Base-by-base conservation (phyloP, 1,284 basidiomycete genomes). In the Heterobasidion parviporum region DNA sequence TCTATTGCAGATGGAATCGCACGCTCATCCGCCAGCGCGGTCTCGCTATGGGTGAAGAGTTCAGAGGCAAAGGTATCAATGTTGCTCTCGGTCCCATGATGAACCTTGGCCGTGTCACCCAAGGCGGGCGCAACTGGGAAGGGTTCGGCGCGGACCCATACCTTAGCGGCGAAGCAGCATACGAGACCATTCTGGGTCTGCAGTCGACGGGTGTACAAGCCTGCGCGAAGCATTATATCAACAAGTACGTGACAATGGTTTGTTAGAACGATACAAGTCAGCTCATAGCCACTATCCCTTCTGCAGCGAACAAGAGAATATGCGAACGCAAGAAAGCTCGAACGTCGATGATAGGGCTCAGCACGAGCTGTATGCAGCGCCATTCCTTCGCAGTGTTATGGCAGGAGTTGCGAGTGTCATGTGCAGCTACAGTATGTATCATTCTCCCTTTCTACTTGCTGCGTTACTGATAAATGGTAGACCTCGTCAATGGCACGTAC, bases 121-220 rank as follows among this genome's bases (percentile, higher is more conserved):
- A 78, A 61, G 84, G 79, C 3, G 92, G 92, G 0, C 74, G 92
- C 9, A 92, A 90, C 68, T 94, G 89, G 89, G 91, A 94, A 73
- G 89, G 88, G 8, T 92, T 90, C 60, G 85, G 89, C 50, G 84
- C 78, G 15, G 86, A 89, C 65, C 89, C 90, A 0, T 93, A 84
- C 72, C 72, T 94, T 45, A 67, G 79, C 51, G 85, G 88, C 15
- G 87, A 87, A 67, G 79, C 81, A 0, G 82, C 87, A 0, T 88
- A 84, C 59, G 82, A 87, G 67, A 91, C 87, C 2, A 79, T 92
- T 58, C 68, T 85, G 20, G 90, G 91, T 1, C 72, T 92, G 69
- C 91, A 94, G 65, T 67, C 74, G 43, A 76, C 74, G 1, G 89
- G 90, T 38, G 86, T 93, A 0, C 87, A 85, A 64, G 82, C 85